These are phyloP conservation scores for Saprolegnia diclina DNA, from an alignment of 352 stramenopile species.

Conservation along the genomic window DNA sequence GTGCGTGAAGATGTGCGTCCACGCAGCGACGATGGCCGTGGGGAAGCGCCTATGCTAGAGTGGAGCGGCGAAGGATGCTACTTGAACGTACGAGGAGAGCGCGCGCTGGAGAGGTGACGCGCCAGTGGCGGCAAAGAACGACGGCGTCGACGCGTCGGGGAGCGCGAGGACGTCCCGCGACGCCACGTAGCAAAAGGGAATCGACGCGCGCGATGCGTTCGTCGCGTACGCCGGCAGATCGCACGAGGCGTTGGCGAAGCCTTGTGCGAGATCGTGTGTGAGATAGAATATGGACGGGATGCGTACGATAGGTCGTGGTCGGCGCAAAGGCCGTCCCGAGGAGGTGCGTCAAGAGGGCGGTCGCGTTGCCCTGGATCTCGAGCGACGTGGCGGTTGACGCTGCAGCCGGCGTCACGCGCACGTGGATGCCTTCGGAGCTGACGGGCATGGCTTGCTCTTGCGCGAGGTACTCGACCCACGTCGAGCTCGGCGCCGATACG, in stretches of 20 bases:
- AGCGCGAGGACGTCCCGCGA: not conserved
- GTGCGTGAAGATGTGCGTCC: not conserved
- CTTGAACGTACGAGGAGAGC: not conserved
- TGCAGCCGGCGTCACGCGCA: not conserved
- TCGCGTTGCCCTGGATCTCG: conserved; percentile 12
- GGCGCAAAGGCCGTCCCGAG: not conserved
- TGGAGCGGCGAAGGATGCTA: not conserved
- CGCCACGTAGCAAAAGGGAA: conserved; percentile 13
- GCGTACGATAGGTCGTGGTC: not conserved
- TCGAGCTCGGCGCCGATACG: not conserved
- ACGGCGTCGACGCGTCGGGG: not conserved
- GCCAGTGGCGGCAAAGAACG: not conserved
- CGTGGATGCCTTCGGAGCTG: conserved; percentile 10
- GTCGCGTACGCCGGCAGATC: not conserved
- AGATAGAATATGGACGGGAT: not conserved
- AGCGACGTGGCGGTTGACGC: not conserved
- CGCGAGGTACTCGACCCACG: not conserved
- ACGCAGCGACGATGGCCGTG: not conserved
- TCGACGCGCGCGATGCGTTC: not conserved
- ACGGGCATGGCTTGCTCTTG: conserved; percentile 2
- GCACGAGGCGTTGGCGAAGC: conserved; percentile 24
- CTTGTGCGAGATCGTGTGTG: not conserved
- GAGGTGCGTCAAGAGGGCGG: not conserved
- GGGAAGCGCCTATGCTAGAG: not conserved
- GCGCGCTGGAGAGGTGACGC: not conserved